These are phyloP conservation scores for Sugiyamaella valdiviana DNA, from an alignment of 805 yeast species.

Conservation along the genomic window DNA sequence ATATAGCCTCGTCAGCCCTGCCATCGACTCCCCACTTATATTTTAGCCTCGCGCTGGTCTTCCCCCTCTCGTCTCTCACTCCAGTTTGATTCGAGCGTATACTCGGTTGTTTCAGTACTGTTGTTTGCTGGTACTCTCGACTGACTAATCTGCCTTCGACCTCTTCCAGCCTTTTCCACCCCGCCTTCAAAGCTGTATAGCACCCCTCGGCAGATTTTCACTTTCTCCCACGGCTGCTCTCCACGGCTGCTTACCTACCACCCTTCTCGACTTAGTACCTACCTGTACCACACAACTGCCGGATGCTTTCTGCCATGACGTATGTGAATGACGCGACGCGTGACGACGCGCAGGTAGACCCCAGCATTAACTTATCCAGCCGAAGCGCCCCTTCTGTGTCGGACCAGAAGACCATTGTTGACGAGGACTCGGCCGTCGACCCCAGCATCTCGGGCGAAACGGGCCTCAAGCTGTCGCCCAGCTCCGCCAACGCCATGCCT, in stretches of 20 bases:
- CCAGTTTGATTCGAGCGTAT: not conserved
- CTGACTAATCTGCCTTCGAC: not conserved
- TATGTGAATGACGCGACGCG: not conserved
- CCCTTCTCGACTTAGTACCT: no score
- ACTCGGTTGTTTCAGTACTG: not conserved
- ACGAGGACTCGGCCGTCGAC: not conserved
- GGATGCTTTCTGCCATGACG: slow-evolving; percentile 5
- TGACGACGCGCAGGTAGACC: not conserved
- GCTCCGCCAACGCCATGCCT: no score
- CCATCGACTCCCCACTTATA: slow-evolving; percentile 3
- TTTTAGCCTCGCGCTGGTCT: slow-evolving; percentile 3
- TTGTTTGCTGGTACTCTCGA: not conserved
- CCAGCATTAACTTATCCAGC: not conserved
- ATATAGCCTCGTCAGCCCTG: slow-evolving; percentile 6
- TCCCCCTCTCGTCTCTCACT: not conserved
- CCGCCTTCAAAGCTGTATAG: no score
- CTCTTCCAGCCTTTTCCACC: no score
- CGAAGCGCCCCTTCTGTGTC: no score
- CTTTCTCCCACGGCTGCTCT: no score
- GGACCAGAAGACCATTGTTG: not conserved
- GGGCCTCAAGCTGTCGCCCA: not conserved
- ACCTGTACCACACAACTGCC: not conserved
- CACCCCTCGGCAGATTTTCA: no score
- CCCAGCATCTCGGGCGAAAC: not conserved
- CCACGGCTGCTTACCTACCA: no score